A percentile compares a stretch with the other conserved stretches of the same genome.
Conservation (phyloP, 2,329 filamentous ascomycete genomes). For the Aspergillus awamori region DNA sequence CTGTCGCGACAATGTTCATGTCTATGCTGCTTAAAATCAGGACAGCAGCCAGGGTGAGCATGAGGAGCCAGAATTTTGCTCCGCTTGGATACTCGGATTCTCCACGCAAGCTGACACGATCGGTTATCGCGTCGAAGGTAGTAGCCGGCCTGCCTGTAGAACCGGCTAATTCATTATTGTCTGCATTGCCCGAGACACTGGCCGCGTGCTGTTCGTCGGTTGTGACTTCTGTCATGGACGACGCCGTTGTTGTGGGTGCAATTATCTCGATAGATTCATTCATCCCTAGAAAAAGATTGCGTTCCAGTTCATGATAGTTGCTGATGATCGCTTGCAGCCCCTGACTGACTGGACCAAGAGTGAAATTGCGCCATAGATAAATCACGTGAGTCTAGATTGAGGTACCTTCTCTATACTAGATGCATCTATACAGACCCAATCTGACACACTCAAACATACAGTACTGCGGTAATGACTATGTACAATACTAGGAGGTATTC, state of each 20-base stretch:
- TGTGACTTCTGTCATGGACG: background rate
- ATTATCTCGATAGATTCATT: background rate
- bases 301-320: no score
- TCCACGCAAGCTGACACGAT: background rate
- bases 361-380: no score
- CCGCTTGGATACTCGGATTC: conserved; percentile 18
- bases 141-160: background rate
- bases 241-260: background rate
- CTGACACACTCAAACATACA: no score
- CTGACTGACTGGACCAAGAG: no score
- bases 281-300: no score
- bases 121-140: background rate
- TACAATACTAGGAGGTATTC: no score
- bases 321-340: no score
- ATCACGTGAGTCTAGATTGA: no score
- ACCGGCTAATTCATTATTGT: no score
- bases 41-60: conserved; percentile 28
- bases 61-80: conserved; percentile 20
- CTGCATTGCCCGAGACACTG: background rate
- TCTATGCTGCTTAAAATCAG: conserved; percentile 35
- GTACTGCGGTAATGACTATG: no score
- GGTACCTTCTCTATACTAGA: no score
- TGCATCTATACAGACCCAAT: no score
- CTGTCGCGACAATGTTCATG: conserved; percentile 36
- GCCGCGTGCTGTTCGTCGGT: background rate